Evolutionary conservation across 2,329 filamentous ascomycete genomes (phyloP).

Genomic region (Coniochaeta hoffmannii): DNA sequence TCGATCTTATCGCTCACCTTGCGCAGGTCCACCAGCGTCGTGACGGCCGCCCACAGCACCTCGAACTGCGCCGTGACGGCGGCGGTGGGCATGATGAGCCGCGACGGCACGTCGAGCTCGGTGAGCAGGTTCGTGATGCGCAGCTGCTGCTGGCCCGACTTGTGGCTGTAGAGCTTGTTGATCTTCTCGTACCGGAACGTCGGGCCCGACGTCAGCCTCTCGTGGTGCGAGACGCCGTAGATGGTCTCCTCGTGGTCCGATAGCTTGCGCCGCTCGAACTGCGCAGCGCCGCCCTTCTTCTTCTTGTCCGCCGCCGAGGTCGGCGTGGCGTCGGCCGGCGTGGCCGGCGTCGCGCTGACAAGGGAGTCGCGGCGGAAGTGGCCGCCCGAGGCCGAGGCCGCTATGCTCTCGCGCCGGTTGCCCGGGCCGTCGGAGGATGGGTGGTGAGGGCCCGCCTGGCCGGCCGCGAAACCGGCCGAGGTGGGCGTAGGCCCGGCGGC

Average conservation of each 20-base stretch:
- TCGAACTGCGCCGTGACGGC: conserved; percentile 66
- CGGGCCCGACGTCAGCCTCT: conserved; percentile 77
- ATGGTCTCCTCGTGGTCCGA: conserved; percentile 66
- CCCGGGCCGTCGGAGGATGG: conserved; percentile 24
- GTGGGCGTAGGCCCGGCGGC: conserved; percentile 45
- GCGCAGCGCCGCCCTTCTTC: conserved; percentile 37
- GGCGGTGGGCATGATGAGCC: conserved; percentile 68
- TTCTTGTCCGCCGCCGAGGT: conserved; percentile 32
- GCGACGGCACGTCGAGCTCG: conserved; percentile 62
- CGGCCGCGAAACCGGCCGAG: conserved; percentile 28
- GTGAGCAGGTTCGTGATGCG: conserved; percentile 67
- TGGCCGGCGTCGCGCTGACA: conserved; percentile 23
- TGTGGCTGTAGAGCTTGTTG: conserved; percentile 70
- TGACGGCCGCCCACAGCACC: conserved; percentile 59
- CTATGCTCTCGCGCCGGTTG: conserved; percentile 46
- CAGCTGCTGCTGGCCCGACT: conserved; percentile 66
- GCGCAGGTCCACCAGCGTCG: conserved; percentile 61
- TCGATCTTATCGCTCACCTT: conserved; percentile 73
- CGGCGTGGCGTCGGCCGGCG: conserved; percentile 22
- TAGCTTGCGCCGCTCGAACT: conserved; percentile 60
- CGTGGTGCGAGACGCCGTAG: conserved; percentile 80
- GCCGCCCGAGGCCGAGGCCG: conserved; percentile 29
- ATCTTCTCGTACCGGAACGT: conserved; percentile 83
- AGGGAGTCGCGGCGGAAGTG: conserved; percentile 36
- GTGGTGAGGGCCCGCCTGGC: conserved; percentile 19